These are phyloP conservation scores for Chalaropsis thielavioides DNA, from an alignment of 2,329 filamentous ascomycete species.

Conservation along the genomic window DNA sequence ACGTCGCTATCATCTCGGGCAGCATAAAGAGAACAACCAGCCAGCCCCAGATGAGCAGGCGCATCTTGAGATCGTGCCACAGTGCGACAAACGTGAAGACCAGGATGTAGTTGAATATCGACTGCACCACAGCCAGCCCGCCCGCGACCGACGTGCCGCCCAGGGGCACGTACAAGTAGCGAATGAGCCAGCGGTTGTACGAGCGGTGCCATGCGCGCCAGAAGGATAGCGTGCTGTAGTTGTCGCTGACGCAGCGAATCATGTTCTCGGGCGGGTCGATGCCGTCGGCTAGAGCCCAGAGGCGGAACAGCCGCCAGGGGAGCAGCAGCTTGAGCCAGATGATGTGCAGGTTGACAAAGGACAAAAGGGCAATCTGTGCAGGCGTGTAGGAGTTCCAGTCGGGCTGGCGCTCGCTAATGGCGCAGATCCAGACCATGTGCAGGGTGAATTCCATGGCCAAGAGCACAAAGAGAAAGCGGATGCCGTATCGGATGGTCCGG, in stretches of 20 bases:
- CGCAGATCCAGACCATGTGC: slow-evolving; percentile 86
- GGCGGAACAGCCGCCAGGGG: slow-evolving; percentile 94
- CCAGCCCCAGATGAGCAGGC: slow-evolving; percentile 92
- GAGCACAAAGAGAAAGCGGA: slow-evolving; percentile 68
- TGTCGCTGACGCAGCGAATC: slow-evolving; percentile 90
- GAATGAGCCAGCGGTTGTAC: slow-evolving; percentile 87
- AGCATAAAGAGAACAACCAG: slow-evolving; percentile 86
- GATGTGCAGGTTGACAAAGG: slow-evolving; percentile 89
- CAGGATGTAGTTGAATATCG: slow-evolving; percentile 59
- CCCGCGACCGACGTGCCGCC: slow-evolving; percentile 50
- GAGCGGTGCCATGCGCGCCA: slow-evolving; percentile 95
- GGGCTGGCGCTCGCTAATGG: slow-evolving; percentile 69
- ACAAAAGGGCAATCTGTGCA: slow-evolving; percentile 75
- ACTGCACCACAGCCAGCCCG: slow-evolving; percentile 36
- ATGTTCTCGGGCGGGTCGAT: slow-evolving; percentile 97
- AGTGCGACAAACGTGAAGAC: slow-evolving; percentile 95
- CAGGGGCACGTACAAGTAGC: slow-evolving; percentile 86
- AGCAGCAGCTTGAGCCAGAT: slow-evolving; percentile 97
- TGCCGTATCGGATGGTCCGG: slow-evolving; percentile 65
- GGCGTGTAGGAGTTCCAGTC: slow-evolving; percentile 74
- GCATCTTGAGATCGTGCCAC: slow-evolving; percentile 93
- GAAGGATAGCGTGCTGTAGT: slow-evolving; percentile 79
- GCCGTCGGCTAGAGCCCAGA: slow-evolving; percentile 85
- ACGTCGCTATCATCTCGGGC: slow-evolving; percentile 61
- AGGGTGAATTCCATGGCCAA: slow-evolving; percentile 82